phyloP scores from a whole-genome alignment of 305 asterid genomes.

The Lippia alba region DNA sequence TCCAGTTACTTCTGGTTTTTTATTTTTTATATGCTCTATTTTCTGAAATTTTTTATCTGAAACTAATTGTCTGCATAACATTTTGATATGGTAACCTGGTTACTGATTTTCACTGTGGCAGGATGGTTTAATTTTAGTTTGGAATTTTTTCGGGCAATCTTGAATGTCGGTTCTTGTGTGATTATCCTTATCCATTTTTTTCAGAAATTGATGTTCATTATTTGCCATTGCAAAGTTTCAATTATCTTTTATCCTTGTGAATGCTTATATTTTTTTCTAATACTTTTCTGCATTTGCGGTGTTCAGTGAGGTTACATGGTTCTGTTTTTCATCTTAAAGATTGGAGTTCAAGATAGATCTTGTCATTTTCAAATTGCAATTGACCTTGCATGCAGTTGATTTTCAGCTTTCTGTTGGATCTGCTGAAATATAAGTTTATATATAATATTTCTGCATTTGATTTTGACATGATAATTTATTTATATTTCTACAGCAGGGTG shows the following conservation, averaged over 20 bases:
- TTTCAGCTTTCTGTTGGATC: constrained; percentile 19
- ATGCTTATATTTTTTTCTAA: neutral
- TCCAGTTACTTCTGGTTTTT: neutral
- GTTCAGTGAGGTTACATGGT: constrained; percentile 1
- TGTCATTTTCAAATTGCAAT: constrained; percentile 10
- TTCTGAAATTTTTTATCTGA: neutral
- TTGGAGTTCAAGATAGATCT: constrained; percentile 13
- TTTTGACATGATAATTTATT: constrained; percentile 26
- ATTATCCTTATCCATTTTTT: neutral
- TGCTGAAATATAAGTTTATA: neutral
- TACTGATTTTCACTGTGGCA: neutral
- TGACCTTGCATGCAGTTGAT: constrained; percentile 30
- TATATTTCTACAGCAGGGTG: constrained; percentile 54
- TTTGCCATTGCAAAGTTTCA: constrained; percentile 1
- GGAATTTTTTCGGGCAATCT: neutral
- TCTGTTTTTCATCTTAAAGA: constrained; percentile 13
- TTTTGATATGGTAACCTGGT: neutral
- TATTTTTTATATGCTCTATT: neutral
- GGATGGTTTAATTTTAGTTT: neutral
- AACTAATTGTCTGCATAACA: neutral
- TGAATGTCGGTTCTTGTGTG: constrained; percentile 9
- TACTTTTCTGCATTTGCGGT: neutral
- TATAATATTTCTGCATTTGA: neutral
- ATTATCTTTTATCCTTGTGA: neutral
- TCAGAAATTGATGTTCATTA: neutral